Conservation (phyloP, 805 yeast species). For the Spathaspora hagerdaliae region DNA sequence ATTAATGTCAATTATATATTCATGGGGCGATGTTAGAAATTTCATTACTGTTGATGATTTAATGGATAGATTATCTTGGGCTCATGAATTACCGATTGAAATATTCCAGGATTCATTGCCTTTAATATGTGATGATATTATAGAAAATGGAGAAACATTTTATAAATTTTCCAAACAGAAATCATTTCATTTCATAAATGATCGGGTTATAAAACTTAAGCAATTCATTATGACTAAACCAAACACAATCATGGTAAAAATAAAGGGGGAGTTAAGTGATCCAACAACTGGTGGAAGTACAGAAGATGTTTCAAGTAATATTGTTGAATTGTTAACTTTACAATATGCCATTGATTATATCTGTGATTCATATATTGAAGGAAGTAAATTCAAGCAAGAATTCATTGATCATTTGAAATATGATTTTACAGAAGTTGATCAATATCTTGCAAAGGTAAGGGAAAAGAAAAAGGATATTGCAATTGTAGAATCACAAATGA, state of each 20-base stretch:
- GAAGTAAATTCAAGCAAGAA: conserved; percentile 17
- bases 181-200: conserved; percentile 33
- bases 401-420: conserved; percentile 12
- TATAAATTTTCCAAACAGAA: conserved; percentile 40
- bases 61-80: conserved; percentile 29
- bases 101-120: conserved; percentile 19
- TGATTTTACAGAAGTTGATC: conserved; percentile 19
- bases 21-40: conserved; percentile 21
- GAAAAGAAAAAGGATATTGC: conserved; percentile 17
- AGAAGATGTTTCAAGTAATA: conserved; percentile 1
- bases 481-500: conserved; percentile 24
- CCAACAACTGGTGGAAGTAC: conserved; percentile 16
- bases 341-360: conserved; percentile 45
- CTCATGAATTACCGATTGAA: conserved; percentile 21
- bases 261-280: conserved; percentile 17
- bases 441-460: conserved; percentile 12
- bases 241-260: conserved; percentile 13
- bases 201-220: conserved; percentile 31
- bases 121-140: conserved; percentile 25
- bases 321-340: conserved; percentile 18
- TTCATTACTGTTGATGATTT: conserved; percentile 43
- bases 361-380: conserved; percentile 38
- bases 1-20: conserved; percentile 32
- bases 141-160: conserved; percentile 30
- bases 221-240: conserved; percentile 6